Base-by-base conservation (phyloP, 108 stramenopile genomes). In the Chaetoceros muelleri region DNA sequence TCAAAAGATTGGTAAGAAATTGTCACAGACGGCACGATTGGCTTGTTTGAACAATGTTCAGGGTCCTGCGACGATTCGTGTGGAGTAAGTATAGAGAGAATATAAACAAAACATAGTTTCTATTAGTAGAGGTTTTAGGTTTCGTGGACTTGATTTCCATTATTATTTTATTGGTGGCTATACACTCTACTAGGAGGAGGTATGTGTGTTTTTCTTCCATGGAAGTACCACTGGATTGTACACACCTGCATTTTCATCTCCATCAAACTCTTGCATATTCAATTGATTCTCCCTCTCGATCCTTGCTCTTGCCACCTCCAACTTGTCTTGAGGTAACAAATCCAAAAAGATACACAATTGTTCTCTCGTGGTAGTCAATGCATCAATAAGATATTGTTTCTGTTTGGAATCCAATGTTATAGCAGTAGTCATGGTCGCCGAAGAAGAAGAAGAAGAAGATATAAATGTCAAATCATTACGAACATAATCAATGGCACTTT, bases 11-110 rank as follows among this genome's bases (percentile, higher is more conserved):
- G 69, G 64, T 1, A 85, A 81, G 57, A n/a, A n/a, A n/a, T n/a
- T n/a, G n/a, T 40, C 47, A 8, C 79, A 71, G 3, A 60, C 45
- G 20, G 63, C 74, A 0, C 61, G 87, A 17, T 65, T 89, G 46
- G 68, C 83, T 3, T 89, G 87, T 49, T 55, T 85, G 55, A 89
- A 89, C 73, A 85, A 76, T 47, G 81, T 89, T 58, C 79, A 76
- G 13, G 34, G 34, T 10, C 34, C 34, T 10, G 34, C 34, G 13
- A 40, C 34, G 8, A 40, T 40, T 40, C 34, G 34, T 40, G 34
- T 40, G 5, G 8, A 40, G 13, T 40, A 40, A 40, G 13, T 5
- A 5, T 40, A 40, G 34, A 10, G n/a, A n/a, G n/a, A n/a, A n/a
- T n/a, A n/a, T n/a, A n/a, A n/a, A n/a, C n/a, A n/a, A n/a, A n/a